phyloP scores from a whole-genome alignment of 2,329 filamentous ascomycete species.

The Colletotrichum limetticola region DNA sequence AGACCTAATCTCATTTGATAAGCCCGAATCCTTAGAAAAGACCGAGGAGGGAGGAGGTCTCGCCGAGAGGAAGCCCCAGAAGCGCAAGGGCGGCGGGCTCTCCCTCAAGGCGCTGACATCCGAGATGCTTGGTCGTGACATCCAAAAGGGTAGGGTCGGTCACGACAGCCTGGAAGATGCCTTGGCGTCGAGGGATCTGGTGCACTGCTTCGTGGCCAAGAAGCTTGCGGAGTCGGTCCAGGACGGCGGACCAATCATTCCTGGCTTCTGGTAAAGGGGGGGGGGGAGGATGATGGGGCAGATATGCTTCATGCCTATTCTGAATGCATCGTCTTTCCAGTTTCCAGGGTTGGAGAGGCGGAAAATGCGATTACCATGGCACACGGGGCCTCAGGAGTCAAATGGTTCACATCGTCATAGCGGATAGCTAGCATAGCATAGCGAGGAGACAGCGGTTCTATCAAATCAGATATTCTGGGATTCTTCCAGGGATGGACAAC shows the following conservation, averaged over 20 bases:
- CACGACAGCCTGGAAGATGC: constrained; percentile 60
- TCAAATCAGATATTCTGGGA: neutral
- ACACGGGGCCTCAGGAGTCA: neutral
- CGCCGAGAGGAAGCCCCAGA: constrained; percentile 31
- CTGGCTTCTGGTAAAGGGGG: constrained; percentile 9
- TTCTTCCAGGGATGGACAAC: neutral
- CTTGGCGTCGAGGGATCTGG: constrained; percentile 53
- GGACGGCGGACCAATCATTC: neutral
- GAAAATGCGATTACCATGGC: neutral
- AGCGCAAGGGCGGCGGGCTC: constrained; percentile 11
- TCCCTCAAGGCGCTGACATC: constrained; percentile 51
- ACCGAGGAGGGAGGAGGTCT: constrained; percentile 18
- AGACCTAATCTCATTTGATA: constrained; percentile 27
- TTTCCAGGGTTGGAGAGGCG: too few species aligned
- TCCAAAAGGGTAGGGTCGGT: constrained; percentile 48
- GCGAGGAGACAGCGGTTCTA: neutral
- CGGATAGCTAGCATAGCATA: neutral
- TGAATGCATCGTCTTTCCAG: too few species aligned
- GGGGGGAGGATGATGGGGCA: too few species aligned
- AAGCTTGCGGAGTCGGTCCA: neutral
- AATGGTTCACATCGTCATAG: neutral
- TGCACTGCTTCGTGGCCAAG: constrained; percentile 48
- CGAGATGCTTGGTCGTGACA: constrained; percentile 49
- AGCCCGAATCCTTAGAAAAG: neutral
- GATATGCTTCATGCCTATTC: too few species aligned